phyloP scores from a whole-genome alignment of 2,329 filamentous ascomycete species.

The Epichloe hybrida region DNA sequence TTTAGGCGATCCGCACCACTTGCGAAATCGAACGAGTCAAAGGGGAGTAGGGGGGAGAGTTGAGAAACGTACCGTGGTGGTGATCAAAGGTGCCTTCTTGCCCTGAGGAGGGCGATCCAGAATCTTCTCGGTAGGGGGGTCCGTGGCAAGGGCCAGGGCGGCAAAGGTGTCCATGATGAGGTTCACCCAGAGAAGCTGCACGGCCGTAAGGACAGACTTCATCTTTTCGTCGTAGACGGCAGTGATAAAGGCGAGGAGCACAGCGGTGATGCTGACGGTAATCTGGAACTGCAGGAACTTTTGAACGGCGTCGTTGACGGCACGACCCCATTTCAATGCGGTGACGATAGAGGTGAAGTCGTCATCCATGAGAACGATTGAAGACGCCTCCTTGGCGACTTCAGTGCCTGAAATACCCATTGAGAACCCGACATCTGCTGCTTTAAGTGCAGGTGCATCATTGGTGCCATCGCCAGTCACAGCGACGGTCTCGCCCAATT shows the following conservation, averaged over 20 bases:
- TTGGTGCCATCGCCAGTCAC: constrained; percentile 78
- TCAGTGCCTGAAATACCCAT: constrained; percentile 79
- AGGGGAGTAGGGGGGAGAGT: constrained; percentile 12
- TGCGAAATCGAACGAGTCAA: no score
- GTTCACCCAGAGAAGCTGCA: constrained; percentile 92
- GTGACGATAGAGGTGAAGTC: constrained; percentile 77
- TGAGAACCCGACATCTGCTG: constrained; percentile 74
- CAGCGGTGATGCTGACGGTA: constrained; percentile 85
- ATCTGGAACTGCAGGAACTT: constrained; percentile 67
- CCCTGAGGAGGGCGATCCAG: constrained; percentile 38
- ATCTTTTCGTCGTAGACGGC: constrained; percentile 60
- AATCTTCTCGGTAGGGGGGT: constrained; percentile 50
- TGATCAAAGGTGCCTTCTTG: constrained; percentile 62
- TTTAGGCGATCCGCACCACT: no score
- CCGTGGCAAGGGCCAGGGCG: constrained; percentile 75
- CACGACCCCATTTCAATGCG: constrained; percentile 67
- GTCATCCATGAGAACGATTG: constrained; percentile 78
- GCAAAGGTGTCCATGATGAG: constrained; percentile 96
- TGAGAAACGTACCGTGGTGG: constrained; percentile 16
- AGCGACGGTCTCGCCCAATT: constrained; percentile 62
- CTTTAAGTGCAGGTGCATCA: constrained; percentile 68
- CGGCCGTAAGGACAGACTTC: constrained; percentile 67
- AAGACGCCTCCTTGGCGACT: constrained; percentile 73
- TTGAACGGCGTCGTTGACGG: constrained; percentile 66
- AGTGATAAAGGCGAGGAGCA: constrained; percentile 75